Percentiles rank a stretch among this genome's conserved stretches.
Conservation (phyloP, 345 rosid species). For the Abelmoschus esculentus region DNA sequence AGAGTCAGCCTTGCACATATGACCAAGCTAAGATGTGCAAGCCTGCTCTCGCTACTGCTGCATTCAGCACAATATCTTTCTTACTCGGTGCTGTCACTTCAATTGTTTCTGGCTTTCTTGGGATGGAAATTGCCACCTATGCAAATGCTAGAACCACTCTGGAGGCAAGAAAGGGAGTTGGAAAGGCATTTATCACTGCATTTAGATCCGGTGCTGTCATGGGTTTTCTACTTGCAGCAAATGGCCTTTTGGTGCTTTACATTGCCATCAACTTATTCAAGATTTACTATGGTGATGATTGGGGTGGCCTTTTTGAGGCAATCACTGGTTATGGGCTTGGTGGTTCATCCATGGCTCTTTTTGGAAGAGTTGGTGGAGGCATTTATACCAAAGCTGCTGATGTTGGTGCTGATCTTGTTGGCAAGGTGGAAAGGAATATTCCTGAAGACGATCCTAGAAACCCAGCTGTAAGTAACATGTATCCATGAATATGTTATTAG, state of each 20-base stretch:
- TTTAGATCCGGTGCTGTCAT: constrained; percentile 28
- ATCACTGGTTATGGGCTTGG: constrained; percentile 84
- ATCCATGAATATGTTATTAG: background rate
- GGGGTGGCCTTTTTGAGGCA: constrained; percentile 73
- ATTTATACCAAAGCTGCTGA: no score
- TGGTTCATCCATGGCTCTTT: constrained; percentile 80
- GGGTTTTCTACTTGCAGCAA: constrained; percentile 35
- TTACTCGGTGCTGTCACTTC: constrained; percentile 41
- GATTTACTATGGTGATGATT: constrained; percentile 23
- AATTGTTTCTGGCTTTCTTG: background rate
- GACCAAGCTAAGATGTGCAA: constrained; percentile 26
- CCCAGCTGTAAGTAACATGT: no score
- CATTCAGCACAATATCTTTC: constrained; percentile 61
- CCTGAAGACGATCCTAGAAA: no score
- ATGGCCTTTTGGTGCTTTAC: constrained; percentile 66
- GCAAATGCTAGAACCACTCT: constrained; percentile 74
- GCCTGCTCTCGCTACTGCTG: constrained; percentile 61
- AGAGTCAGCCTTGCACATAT: constrained; percentile 53
- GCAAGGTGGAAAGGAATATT: no score
- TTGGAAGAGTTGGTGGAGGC: constrained; percentile 54
- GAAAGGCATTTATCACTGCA: constrained; percentile 63
- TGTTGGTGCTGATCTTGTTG: no score
- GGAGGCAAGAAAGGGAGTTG: constrained; percentile 76
- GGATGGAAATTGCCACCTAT: background rate
- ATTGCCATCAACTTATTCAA: constrained; percentile 57